Conservation (phyloP, 352 stramenopile species). For the Aphanomyces astaci region DNA sequence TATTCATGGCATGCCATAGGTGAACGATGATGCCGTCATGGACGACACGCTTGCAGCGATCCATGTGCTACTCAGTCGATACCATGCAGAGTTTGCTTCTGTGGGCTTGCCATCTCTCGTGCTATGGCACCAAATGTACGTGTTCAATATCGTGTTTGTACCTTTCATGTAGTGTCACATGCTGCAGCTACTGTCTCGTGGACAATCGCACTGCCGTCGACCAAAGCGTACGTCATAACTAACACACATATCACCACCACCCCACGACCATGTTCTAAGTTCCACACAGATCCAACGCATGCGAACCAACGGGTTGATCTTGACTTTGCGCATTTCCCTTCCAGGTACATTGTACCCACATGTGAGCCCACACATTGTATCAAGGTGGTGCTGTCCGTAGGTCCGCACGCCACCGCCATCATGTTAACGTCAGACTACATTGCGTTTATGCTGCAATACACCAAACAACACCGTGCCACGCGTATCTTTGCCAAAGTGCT, state of each 20-base stretch:
- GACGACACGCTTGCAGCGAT: slow-evolving; percentile 17
- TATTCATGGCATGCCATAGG: background rate
- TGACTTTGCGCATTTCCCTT: slow-evolving; percentile 6
- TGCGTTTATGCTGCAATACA: slow-evolving; percentile 12
- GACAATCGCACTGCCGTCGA: slow-evolving; percentile 17
- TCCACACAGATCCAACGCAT: slow-evolving; percentile 8
- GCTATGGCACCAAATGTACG: slow-evolving; percentile 15
- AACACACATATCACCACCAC: background rate
- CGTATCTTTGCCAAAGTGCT: slow-evolving; percentile 17
- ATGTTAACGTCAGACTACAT: slow-evolving; percentile 13
- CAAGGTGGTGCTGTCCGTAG: background rate
- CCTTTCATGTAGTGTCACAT: background rate
- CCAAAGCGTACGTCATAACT: slow-evolving; percentile 5
- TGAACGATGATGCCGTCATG: slow-evolving; percentile 8
- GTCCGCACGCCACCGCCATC: background rate
- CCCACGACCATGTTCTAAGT: background rate
- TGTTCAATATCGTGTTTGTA: background rate
- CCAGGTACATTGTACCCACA: too few relatives aligned
- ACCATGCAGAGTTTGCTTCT: slow-evolving; percentile 10
- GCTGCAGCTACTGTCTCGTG: slow-evolving; percentile 4
- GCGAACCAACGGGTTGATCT: background rate
- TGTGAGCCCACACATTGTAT: too few relatives aligned
- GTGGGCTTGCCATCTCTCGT: slow-evolving; percentile 11
- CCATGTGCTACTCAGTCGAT: slow-evolving; percentile 7
- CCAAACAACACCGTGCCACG: background rate